phyloP scores from a whole-genome alignment of 768 basidiomycete species.

The Collybia sp. region DNA sequence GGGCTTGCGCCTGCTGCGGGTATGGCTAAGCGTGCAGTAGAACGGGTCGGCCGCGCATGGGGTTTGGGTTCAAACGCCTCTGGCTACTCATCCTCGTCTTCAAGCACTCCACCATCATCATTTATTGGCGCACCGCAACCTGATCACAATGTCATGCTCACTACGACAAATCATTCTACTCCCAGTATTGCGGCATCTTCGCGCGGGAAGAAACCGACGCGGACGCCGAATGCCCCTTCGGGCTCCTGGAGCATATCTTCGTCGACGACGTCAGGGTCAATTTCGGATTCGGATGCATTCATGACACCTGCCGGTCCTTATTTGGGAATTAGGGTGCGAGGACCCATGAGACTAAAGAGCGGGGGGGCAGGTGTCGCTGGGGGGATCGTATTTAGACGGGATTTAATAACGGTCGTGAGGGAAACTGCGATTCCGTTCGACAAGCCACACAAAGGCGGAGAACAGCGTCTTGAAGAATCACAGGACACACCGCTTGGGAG shows the following conservation, averaged over 20 bases:
- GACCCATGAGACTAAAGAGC: slow-evolving; percentile 34
- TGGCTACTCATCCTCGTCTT: slow-evolving; percentile 40
- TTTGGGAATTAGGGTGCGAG: slow-evolving; percentile 55
- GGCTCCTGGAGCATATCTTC: slow-evolving; percentile 39
- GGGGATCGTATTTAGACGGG: slow-evolving; percentile 65
- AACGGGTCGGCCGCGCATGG: slow-evolving; percentile 69
- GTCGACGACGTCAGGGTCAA: slow-evolving; percentile 16
- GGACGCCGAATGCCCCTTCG: slow-evolving; percentile 60
- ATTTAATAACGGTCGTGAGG: slow-evolving; percentile 47
- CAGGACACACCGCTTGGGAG: slow-evolving; percentile 7
- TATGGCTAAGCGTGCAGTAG: slow-evolving; percentile 71
- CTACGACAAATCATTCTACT: slow-evolving; percentile 10
- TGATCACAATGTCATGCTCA: slow-evolving; percentile 25
- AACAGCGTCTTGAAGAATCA: slow-evolving; percentile 4
- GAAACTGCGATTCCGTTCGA: slow-evolving; percentile 47
- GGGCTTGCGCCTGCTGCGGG: slow-evolving; percentile 70
- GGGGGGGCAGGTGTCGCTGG: slow-evolving; percentile 29
- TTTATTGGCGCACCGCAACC: slow-evolving; percentile 20
- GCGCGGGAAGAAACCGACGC: slow-evolving; percentile 34
- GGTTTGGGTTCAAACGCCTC: slow-evolving; percentile 37
- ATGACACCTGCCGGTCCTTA: slow-evolving; percentile 36
- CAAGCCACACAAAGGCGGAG: slow-evolving; percentile 13
- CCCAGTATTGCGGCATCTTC: slow-evolving; percentile 4
- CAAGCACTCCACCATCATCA: slow-evolving; percentile 36
- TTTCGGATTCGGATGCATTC: slow-evolving; percentile 33